phyloP scores from a whole-genome alignment of 2,329 filamentous ascomycete species.

The Fusarium acutatum region DNA sequence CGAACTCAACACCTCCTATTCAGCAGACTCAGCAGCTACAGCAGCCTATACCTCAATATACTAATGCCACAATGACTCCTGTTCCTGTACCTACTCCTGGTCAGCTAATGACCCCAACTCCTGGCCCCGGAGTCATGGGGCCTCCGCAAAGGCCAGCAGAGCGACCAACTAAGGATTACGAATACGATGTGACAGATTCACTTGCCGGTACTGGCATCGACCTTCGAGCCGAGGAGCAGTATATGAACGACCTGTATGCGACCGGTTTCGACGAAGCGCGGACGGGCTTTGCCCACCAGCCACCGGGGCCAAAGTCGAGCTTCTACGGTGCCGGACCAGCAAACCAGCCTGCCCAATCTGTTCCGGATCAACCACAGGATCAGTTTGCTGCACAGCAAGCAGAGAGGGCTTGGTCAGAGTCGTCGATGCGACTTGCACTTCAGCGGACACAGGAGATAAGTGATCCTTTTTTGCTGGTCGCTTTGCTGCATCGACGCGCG shows the following conservation, averaged over 20 bases:
- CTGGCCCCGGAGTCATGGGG: conserved; percentile 56
- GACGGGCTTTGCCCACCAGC: conserved; percentile 61
- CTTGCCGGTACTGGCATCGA: conserved; percentile 87
- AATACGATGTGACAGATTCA: conserved; percentile 84
- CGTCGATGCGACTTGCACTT: conserved; percentile 67
- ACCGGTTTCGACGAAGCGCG: conserved; percentile 60
- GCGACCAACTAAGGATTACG: conserved; percentile 67
- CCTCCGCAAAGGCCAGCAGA: conserved; percentile 70
- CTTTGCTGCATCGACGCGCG: conserved; percentile 65
- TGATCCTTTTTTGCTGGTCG: conserved; percentile 76
- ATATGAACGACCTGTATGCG: conserved; percentile 73
- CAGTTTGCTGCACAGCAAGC: conserved; percentile 72
- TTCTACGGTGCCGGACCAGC: conserved; percentile 73
- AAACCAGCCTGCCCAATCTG: conserved; percentile 66
- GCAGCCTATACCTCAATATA: conserved; percentile 40
- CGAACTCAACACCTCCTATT: conserved; percentile 45
- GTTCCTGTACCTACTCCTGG: conserved; percentile 38
- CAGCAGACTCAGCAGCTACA: conserved; percentile 43
- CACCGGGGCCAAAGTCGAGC: conserved; percentile 62
- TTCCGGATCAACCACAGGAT: conserved; percentile 62
- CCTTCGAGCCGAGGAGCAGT: conserved; percentile 85
- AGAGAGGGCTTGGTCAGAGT: conserved; percentile 71
- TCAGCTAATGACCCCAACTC: conserved; percentile 36
- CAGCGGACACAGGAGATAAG: conserved; percentile 74
- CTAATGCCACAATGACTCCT: conserved; percentile 35